Conservation (phyloP, 805 yeast genomes). For the Wickerhamiella nectarea region DNA sequence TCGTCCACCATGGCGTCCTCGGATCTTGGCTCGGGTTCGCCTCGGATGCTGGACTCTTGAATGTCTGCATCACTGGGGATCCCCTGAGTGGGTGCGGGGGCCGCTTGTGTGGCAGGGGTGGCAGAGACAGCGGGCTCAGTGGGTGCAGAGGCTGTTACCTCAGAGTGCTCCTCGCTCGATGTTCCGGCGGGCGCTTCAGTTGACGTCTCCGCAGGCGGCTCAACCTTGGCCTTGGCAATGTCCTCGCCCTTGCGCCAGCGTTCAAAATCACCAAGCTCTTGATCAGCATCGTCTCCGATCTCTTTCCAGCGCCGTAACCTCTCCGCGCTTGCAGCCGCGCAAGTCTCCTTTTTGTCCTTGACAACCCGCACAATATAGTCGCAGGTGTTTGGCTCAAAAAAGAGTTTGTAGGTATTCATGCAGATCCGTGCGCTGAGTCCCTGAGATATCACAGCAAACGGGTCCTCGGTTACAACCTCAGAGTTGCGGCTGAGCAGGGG, state of each 20-base stretch:
- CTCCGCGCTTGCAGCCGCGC: background rate
- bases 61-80: background rate
- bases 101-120: no score
- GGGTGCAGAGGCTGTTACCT: background rate
- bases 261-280: background rate
- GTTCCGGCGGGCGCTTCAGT: no score
- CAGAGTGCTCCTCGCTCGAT: no score
- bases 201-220: background rate
- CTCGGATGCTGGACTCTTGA: slow-evolving; percentile 2
- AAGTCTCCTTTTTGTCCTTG: background rate
- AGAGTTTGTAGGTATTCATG: slow-evolving; percentile 61
- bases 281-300: background rate
- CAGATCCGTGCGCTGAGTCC: slow-evolving; percentile 67
- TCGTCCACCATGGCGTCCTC: background rate
- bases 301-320: slow-evolving; percentile 2
- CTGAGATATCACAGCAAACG: slow-evolving; percentile 46
- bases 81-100: background rate
- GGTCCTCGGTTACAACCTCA: slow-evolving; percentile 19
- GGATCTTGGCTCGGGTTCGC: background rate
- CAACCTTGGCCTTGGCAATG: background rate
- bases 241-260: background rate
- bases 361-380: slow-evolving; percentile 45
- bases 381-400: slow-evolving; percentile 63
- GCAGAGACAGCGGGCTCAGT: background rate
- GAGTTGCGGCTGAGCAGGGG: slow-evolving; percentile 54